A percentile compares a stretch with the other conserved stretches of the same genome.
Evolutionary conservation across 2,329 filamentous ascomycete genomes (phyloP).

Genomic region (Xylariaceae sp.): DNA sequence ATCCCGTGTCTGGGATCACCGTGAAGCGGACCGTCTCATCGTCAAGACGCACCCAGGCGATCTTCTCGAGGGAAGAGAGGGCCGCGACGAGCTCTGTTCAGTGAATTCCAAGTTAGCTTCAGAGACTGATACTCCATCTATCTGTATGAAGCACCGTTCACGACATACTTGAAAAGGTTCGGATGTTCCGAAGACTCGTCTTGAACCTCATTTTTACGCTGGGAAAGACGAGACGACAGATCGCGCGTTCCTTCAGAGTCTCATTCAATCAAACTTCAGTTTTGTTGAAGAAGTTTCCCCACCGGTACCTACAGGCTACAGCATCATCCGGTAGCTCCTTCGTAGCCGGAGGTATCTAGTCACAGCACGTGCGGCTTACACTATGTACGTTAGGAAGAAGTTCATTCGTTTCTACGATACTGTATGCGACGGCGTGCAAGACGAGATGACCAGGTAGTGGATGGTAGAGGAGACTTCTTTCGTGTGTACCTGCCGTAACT

Average conservation of each 20-base stretch:
- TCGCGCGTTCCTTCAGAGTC: background rate
- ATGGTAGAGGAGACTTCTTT: background rate
- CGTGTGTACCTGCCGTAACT: background rate
- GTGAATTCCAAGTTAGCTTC: constrained; percentile 9
- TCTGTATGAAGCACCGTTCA: background rate
- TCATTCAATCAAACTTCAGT: background rate
- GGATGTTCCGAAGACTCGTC: constrained; percentile 60
- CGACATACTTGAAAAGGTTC: constrained; percentile 57
- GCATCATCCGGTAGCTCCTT: no score
- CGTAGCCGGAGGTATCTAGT: no score
- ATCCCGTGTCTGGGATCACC: constrained; percentile 88
- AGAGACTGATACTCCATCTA: no score
- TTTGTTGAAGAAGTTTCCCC: background rate
- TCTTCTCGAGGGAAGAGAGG: constrained; percentile 65
- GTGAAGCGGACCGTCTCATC: constrained; percentile 87
- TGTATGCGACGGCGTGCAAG: no score
- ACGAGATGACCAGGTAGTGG: no score
- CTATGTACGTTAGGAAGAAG: no score
- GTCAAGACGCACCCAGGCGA: constrained; percentile 86
- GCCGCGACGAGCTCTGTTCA: constrained; percentile 56
- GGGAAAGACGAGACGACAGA: background rate
- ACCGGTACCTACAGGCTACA: no score
- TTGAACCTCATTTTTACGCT: constrained; percentile 52
- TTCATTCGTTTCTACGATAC: no score
- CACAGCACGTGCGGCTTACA: no score